Evolutionary conservation across 1,284 basidiomycete species (phyloP).

Genomic region (Irpex lacteus): DNA sequence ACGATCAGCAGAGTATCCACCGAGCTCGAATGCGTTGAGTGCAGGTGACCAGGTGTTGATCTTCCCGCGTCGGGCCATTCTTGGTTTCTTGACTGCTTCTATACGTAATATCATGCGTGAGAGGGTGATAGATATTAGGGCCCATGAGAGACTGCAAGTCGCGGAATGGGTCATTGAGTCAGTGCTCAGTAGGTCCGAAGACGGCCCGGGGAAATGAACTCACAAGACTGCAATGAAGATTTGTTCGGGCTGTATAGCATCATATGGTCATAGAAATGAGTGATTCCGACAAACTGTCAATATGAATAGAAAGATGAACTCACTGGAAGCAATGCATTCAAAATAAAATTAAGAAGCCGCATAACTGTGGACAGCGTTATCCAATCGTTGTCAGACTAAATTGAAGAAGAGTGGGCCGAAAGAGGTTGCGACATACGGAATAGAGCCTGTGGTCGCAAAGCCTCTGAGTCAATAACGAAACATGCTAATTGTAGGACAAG

Average conservation of each 20-base stretch:
- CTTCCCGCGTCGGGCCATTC: background rate
- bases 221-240: slow-evolving; percentile 9
- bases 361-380: background rate
- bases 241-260: slow-evolving; percentile 3
- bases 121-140: slow-evolving; percentile 12
- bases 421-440: slow-evolving; percentile 1
- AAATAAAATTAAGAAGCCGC: background rate
- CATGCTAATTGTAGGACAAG: background rate
- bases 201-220: background rate
- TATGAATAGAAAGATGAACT: background rate
- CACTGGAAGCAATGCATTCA: background rate
- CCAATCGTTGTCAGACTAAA: background rate
- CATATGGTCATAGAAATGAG: background rate
- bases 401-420: background rate
- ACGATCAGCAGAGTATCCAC: background rate
- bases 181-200: background rate
- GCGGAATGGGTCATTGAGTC: background rate
- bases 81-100: background rate
- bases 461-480: background rate
- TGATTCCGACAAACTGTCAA: background rate
- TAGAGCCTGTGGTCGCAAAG: background rate
- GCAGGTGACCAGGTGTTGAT: background rate
- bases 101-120: slow-evolving; percentile 10
- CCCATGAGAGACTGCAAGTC: slow-evolving; percentile 7
- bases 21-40: background rate